phyloP scores from a whole-genome alignment of 352 stramenopile species.

The Globisporangium camurandrum region DNA sequence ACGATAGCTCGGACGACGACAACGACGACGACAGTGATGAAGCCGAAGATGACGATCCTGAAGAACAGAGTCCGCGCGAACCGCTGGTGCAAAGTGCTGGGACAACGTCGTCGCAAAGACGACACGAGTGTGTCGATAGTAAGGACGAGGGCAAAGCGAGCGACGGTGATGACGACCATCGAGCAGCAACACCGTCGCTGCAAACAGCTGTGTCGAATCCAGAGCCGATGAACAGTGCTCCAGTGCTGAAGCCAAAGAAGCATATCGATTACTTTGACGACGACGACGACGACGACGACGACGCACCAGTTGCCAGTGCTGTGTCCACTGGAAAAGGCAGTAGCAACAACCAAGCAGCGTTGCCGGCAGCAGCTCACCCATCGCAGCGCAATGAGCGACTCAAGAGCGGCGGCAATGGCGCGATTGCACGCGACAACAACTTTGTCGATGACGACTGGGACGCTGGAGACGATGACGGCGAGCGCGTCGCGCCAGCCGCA shows the following conservation, averaged over 20 bases:
- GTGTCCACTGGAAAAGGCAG: neutral
- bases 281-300: slow-evolving; percentile 31
- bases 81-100: slow-evolving; percentile 2
- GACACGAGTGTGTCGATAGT: slow-evolving; percentile 7
- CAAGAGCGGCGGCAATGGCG: slow-evolving; percentile 10
- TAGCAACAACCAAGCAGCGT: slow-evolving; percentile 7
- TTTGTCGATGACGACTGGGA: slow-evolving; percentile 79
- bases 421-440: slow-evolving; percentile 53
- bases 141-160: slow-evolving; percentile 13
- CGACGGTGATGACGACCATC: slow-evolving; percentile 4
- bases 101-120: neutral
- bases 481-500: slow-evolving; percentile 1
- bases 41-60: slow-evolving; percentile 22
- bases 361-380: neutral
- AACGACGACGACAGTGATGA: slow-evolving; percentile 21
- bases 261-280: slow-evolving; percentile 56
- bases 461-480: slow-evolving; percentile 27
- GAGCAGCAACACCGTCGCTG: neutral
- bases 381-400: slow-evolving; percentile 2
- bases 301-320: slow-evolving; percentile 14
- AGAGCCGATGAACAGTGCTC: neutral
- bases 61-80: slow-evolving; percentile 36
- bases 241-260: slow-evolving; percentile 5
- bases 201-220: neutral
- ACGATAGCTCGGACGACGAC: slow-evolving; percentile 3